phyloP scores from a whole-genome alignment of 805 yeast species.

The Myxozyma neglecta region DNA sequence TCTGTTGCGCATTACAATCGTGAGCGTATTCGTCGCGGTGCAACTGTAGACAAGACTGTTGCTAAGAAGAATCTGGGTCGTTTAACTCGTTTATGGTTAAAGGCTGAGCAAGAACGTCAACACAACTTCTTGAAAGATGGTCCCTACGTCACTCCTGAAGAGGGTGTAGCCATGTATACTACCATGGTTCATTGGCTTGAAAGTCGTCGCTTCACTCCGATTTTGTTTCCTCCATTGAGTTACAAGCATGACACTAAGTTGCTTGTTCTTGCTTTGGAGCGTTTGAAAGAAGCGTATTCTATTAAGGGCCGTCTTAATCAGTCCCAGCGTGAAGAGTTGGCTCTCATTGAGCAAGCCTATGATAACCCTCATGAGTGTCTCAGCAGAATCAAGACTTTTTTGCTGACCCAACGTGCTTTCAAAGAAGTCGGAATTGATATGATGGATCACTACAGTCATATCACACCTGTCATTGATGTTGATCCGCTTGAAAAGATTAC shows the following conservation, averaged over 20 bases:
- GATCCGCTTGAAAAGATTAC: slow-evolving; percentile 94
- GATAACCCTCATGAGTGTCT: slow-evolving; percentile 95
- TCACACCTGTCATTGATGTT: slow-evolving; percentile 80
- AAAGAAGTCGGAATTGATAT: slow-evolving; percentile 83
- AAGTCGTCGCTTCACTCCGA: slow-evolving; percentile 74
- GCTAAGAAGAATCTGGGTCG: slow-evolving; percentile 92
- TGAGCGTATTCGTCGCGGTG: slow-evolving; percentile 85
- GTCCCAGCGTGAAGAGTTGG: slow-evolving; percentile 86
- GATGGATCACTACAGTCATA: slow-evolving; percentile 85
- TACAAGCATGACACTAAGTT: slow-evolving; percentile 93
- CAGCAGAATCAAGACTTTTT: slow-evolving; percentile 74
- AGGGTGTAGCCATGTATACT: slow-evolving; percentile 82
- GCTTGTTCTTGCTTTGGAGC: slow-evolving; percentile 83
- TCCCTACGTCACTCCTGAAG: slow-evolving; percentile 80
- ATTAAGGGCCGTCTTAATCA: slow-evolving; percentile 78
- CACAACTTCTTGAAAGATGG: slow-evolving; percentile 76
- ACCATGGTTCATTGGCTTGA: slow-evolving; percentile 93
- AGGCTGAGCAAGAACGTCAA: slow-evolving; percentile 88
- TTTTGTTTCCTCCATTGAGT: slow-evolving; percentile 89
- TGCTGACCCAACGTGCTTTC: slow-evolving; percentile 86
- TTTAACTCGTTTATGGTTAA: slow-evolving; percentile 86
- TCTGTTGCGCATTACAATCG: slow-evolving; percentile 90
- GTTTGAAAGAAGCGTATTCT: slow-evolving; percentile 75
- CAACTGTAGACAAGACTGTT: slow-evolving; percentile 88
- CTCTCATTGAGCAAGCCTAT: slow-evolving; percentile 91